A percentile compares a stretch with the other conserved stretches of the same genome.
Evolutionary conservation across 345 rosid genomes (phyloP).

Genomic region (Iberis pinnata): DNA sequence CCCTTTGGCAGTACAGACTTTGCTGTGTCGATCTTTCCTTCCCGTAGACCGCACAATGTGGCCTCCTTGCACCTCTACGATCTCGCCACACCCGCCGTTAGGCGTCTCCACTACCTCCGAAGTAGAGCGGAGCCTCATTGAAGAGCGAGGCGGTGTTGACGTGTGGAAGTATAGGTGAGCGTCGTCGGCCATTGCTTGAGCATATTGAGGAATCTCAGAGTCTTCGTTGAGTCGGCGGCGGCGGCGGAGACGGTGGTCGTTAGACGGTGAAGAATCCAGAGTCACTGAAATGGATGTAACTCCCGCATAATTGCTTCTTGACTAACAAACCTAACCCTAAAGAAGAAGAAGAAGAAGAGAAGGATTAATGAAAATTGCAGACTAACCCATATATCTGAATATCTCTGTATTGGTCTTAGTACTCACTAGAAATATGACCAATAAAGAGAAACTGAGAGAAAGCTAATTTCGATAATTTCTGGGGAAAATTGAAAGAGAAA

Average conservation of each 20-base stretch:
- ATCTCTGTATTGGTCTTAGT: neutral
- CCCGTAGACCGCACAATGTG: slow-evolving; percentile 96
- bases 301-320: slow-evolving; percentile 21
- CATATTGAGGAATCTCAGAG: slow-evolving; percentile 35
- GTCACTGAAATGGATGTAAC: slow-evolving; percentile 28
- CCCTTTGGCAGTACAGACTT: slow-evolving; percentile 91
- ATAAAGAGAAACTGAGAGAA: slow-evolving; percentile 30
- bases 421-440: slow-evolving; percentile 21
- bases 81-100: slow-evolving; percentile 50
- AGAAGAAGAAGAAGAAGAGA: slow-evolving; percentile 10
- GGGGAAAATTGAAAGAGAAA: slow-evolving; percentile 2
- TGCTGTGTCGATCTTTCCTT: slow-evolving; percentile 90
- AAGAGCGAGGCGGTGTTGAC: slow-evolving; percentile 40
- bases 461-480: slow-evolving; percentile 16
- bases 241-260: slow-evolving; percentile 27
- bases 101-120: slow-evolving; percentile 31
- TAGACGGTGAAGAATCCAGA: slow-evolving; percentile 32
- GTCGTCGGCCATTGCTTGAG: slow-evolving; percentile 32
- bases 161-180: slow-evolving; percentile 51
- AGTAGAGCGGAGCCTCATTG: slow-evolving; percentile 26
- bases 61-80: slow-evolving; percentile 95
- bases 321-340: slow-evolving; percentile 30
- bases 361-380: neutral
- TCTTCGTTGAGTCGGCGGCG: slow-evolving; percentile 32
- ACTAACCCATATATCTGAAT: slow-evolving; percentile 29